Conservation (phyloP, 306 rosid species). For the Trichosanthes cucumerina region DNA sequence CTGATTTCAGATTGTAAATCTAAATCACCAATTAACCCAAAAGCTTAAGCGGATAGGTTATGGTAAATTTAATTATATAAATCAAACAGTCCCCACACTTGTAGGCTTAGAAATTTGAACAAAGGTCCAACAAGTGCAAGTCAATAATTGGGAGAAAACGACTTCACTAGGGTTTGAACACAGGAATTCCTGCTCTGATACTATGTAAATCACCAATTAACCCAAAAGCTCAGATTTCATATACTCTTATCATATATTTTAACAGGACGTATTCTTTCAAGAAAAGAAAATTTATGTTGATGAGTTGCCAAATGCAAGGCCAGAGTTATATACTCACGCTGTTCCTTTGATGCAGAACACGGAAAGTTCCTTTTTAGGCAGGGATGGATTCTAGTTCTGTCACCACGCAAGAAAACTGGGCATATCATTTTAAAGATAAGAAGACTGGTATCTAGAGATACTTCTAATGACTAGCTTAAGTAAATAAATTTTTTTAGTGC, state of each 20-base stretch:
- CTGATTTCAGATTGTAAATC: neutral
- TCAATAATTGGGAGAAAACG: too few species aligned
- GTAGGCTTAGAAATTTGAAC: too few species aligned
- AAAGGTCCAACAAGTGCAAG: too few species aligned
- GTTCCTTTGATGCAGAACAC: slow-evolving; percentile 27
- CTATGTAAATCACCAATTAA: too few species aligned
- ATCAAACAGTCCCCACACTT: too few species aligned
- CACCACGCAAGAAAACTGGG: neutral
- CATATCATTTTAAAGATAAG: neutral
- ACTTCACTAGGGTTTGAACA: too few species aligned
- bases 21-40: too few species aligned
- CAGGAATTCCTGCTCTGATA: too few species aligned
- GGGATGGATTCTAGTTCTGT: slow-evolving; percentile 38
- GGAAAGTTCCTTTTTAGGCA: slow-evolving; percentile 72
- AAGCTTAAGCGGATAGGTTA: too few species aligned
- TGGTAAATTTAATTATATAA: too few species aligned
- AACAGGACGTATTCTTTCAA: neutral
- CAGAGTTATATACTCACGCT: slow-evolving; percentile 33
- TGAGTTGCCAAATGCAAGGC: neutral
- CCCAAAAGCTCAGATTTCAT: too few species aligned
- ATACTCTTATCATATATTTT: neutral
- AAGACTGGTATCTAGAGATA: neutral
- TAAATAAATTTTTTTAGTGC: neutral
- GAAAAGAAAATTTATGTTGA: neutral
- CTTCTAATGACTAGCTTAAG: neutral